Evolutionary conservation across 495 filamentous ascomycete genomes (phyloP).

Genomic region (Aspergillus diversus): DNA sequence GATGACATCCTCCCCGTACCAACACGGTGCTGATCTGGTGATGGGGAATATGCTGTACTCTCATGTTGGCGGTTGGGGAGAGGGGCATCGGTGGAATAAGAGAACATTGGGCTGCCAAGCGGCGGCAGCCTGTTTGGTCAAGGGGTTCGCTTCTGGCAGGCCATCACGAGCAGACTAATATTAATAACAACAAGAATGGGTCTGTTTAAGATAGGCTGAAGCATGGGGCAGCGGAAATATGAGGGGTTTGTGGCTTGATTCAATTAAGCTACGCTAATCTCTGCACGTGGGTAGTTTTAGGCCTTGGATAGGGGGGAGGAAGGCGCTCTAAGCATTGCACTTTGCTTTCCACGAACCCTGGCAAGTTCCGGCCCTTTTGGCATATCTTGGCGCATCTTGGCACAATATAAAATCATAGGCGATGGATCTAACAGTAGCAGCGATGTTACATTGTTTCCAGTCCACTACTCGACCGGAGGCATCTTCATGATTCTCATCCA

Average conservation of each 20-base stretch:
- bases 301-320: background rate
- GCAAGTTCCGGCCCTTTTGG: background rate
- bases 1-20: background rate
- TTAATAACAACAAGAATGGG: background rate
- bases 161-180: background rate
- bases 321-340: background rate
- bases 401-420: background rate
- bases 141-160: background rate
- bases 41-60: background rate
- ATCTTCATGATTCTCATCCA: background rate
- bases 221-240: background rate
- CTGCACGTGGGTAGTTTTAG: background rate
- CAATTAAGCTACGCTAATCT: background rate
- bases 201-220: background rate
- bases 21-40: background rate
- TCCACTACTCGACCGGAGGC: background rate
- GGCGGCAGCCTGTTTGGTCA: background rate
- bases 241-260: background rate
- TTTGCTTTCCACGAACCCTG: background rate
- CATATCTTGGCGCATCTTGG: background rate
- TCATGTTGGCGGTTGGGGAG: background rate
- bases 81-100: background rate
- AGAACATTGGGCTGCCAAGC: background rate
- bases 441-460: background rate
- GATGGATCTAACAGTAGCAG: background rate